These are phyloP conservation scores for Mycena polygramma DNA, from an alignment of 768 basidiomycete species.

Conservation along the genomic window DNA sequence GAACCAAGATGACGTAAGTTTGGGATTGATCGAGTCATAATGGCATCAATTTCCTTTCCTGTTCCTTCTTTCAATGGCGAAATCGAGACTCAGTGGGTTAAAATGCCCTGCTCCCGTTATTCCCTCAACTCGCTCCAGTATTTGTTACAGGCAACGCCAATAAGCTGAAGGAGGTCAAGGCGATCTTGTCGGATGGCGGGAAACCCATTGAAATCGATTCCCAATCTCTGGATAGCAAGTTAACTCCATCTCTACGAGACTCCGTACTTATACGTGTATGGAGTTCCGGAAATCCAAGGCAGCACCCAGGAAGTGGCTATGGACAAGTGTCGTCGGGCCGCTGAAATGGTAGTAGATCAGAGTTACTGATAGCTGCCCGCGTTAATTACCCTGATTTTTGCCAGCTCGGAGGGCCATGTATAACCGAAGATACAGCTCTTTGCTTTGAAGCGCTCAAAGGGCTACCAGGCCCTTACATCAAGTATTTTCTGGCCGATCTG, in stretches of 20 bases:
- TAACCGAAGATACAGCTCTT: constrained; percentile 95
- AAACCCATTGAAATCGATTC: constrained; percentile 84
- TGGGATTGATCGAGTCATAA: not conserved
- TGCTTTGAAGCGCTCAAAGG: constrained; percentile 91
- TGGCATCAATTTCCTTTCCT: not conserved
- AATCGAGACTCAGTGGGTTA: constrained; percentile 20
- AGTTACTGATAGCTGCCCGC: not conserved
- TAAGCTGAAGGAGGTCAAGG: constrained; percentile 90
- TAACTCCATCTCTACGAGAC: not conserved
- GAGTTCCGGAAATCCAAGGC: constrained; percentile 96
- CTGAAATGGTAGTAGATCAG: constrained; percentile 71
- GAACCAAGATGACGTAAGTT: constrained; percentile 1
- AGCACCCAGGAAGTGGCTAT: constrained; percentile 90
- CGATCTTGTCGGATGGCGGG: constrained; percentile 77
- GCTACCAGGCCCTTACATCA: constrained; percentile 97
- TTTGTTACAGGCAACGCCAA: constrained; percentile 97
- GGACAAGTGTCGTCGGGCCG: constrained; percentile 89
- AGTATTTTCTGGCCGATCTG: constrained; percentile 85
- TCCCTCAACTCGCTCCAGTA: constrained; percentile 56
- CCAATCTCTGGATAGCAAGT: constrained; percentile 83
- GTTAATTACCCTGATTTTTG: constrained; percentile 7
- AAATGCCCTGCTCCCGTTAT: constrained; percentile 28
- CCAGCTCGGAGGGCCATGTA: constrained; percentile 63
- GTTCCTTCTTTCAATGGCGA: constrained; percentile 6
- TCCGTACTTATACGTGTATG: constrained; percentile 19